These are phyloP conservation scores for Paxillus rubicundulus DNA, from an alignment of 768 basidiomycete genomes.

Conservation along the genomic window DNA sequence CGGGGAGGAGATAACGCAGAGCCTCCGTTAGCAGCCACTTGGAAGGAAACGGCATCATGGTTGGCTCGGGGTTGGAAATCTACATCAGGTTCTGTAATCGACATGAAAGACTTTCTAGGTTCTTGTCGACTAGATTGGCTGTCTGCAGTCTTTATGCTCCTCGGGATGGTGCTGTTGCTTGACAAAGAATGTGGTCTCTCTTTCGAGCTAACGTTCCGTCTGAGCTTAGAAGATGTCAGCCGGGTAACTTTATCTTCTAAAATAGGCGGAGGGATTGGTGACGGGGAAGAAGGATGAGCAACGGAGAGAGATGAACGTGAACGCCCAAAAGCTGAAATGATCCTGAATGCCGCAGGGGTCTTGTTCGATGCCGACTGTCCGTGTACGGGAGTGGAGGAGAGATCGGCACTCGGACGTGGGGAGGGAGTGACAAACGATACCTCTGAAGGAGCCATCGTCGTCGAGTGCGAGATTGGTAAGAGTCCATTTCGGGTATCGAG, in stretches of 20 bases:
- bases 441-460: constrained; percentile 54
- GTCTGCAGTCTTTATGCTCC: constrained; percentile 57
- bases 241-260: constrained; percentile 22
- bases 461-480: neutral
- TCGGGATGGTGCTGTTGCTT: constrained; percentile 56
- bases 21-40: constrained; percentile 7
- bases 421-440: constrained; percentile 49
- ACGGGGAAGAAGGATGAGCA: constrained; percentile 30
- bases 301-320: constrained; percentile 58
- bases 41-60: constrained; percentile 11
- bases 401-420: constrained; percentile 50
- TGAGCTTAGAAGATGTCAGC: constrained; percentile 34
- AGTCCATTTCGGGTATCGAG: constrained; percentile 38
- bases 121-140: constrained; percentile 42
- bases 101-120: constrained; percentile 35
- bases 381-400: constrained; percentile 27
- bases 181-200: constrained; percentile 58
- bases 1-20: neutral
- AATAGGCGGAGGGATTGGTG: constrained; percentile 25
- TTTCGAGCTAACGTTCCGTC: constrained; percentile 34
- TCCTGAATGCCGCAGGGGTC: constrained; percentile 61
- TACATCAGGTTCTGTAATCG: constrained; percentile 29
- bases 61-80: constrained; percentile 17
- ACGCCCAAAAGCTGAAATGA: constrained; percentile 62
- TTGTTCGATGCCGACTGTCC: constrained; percentile 30